Evolutionary conservation across 306 rosid species (phyloP).

Genomic region (Acmispon strigosus): DNA sequence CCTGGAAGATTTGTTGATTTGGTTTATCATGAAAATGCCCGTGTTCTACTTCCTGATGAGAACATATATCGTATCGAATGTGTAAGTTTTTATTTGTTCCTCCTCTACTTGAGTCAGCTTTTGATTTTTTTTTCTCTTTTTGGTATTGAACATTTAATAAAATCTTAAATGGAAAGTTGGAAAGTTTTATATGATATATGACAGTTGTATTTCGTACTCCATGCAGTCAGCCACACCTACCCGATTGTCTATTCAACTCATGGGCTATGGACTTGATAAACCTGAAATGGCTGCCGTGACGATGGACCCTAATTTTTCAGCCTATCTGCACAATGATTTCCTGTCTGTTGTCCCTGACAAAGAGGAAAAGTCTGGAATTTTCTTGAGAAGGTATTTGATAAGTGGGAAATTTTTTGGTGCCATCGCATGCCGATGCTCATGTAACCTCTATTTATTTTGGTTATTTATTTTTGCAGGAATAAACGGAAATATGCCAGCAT

Average conservation of each 20-base stretch:
- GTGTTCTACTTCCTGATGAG: constrained; percentile 91
- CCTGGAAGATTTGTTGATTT: constrained; percentile 68
- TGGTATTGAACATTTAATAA: background rate
- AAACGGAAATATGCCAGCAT: constrained; percentile 41
- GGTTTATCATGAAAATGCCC: constrained; percentile 95
- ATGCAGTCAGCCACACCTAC: constrained; percentile 64
- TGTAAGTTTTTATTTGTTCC: constrained; percentile 47
- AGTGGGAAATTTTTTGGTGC: constrained; percentile 11
- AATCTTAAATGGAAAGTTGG: background rate
- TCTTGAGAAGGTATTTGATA: constrained; percentile 69
- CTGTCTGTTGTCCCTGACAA: constrained; percentile 73
- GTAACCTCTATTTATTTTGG: constrained; percentile 20
- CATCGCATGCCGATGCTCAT: constrained; percentile 1
- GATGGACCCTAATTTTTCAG: constrained; percentile 87
- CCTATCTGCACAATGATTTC: constrained; percentile 74
- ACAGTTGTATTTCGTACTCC: background rate
- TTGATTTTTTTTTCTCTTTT: background rate
- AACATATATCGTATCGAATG: constrained; percentile 85
- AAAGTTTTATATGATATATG: background rate
- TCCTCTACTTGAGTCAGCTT: constrained; percentile 11
- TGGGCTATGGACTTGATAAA: constrained; percentile 89
- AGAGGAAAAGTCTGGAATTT: constrained; percentile 70
- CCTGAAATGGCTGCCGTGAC: constrained; percentile 94
- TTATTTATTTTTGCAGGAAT: constrained; percentile 50
- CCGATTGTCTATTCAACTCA: constrained; percentile 75